Percentiles rank a stretch among this genome's conserved stretches.
phyloP scores from a whole-genome alignment of 306 rosid genomes.

The Sindora glabra region DNA sequence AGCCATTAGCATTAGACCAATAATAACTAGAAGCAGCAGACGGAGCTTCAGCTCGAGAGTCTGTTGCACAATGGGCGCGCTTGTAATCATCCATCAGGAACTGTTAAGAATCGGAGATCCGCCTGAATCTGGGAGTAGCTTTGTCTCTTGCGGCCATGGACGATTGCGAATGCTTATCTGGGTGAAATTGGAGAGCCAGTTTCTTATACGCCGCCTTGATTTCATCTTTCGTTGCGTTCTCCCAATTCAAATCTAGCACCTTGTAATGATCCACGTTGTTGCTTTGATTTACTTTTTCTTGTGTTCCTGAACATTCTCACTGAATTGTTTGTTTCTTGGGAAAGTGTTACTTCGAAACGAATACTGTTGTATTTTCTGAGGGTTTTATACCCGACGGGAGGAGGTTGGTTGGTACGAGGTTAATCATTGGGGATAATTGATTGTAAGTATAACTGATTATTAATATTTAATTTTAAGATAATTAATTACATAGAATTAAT shows the following conservation, averaged over 20 bases:
- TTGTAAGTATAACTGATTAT: no score
- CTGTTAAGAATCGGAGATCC: constrained; percentile 75
- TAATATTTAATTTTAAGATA: no score
- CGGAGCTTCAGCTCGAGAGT: constrained; percentile 21
- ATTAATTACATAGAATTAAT: no score
- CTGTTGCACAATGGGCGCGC: constrained; percentile 61
- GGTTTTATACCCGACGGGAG: no score
- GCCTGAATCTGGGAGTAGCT: constrained; percentile 74
- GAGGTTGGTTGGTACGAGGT: no score
- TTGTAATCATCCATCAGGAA: constrained; percentile 71
- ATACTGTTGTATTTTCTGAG: no score
- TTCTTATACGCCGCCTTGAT: constrained; percentile 76
- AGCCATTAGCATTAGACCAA: constrained; percentile 25
- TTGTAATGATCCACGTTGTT: constrained; percentile 80
- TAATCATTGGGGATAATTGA: no score
- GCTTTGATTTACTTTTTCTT: not conserved
- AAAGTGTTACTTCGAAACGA: not conserved
- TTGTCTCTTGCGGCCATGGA: constrained; percentile 40
- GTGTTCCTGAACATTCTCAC: not conserved
- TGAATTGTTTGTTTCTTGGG: no score
- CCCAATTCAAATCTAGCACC: constrained; percentile 50
- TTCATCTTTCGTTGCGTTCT: constrained; percentile 67
- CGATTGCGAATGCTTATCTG: constrained; percentile 84
- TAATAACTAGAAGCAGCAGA: constrained; percentile 13
- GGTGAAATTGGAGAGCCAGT: constrained; percentile 73